phyloP scores from a whole-genome alignment of 2,329 filamentous ascomycete genomes.

The Fusarium pseudoanthophilum region DNA sequence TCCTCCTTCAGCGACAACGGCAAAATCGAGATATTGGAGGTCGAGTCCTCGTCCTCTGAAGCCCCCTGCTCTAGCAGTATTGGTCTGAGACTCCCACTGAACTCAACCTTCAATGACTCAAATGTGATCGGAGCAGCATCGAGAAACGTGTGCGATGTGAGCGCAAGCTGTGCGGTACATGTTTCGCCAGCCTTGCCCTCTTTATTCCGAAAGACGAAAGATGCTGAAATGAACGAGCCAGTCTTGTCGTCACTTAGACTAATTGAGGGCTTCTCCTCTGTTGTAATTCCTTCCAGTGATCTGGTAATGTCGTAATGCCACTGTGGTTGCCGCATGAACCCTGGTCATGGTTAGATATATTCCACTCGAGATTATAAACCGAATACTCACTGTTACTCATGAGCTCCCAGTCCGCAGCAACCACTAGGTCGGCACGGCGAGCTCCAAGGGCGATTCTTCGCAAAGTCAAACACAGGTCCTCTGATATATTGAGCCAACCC shows the following conservation, averaged over 20 bases:
- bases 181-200: slow-evolving; percentile 71
- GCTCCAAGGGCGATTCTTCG: slow-evolving; percentile 65
- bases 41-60: slow-evolving; percentile 9
- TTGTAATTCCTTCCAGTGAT: slow-evolving; percentile 62
- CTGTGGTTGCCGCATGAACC: slow-evolving; percentile 62
- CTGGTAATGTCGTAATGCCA: slow-evolving; percentile 72
- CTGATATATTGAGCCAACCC: slow-evolving; percentile 68
- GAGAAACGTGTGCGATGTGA: slow-evolving; percentile 66
- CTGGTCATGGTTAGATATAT: slow-evolving; percentile 48
- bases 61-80: slow-evolving; percentile 61
- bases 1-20: slow-evolving; percentile 49
- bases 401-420: slow-evolving; percentile 74
- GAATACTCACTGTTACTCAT: slow-evolving; percentile 64
- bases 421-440: slow-evolving; percentile 64
- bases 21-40: slow-evolving; percentile 34
- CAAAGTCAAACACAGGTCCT: slow-evolving; percentile 71
- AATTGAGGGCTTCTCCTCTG: slow-evolving; percentile 60
- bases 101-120: slow-evolving; percentile 63
- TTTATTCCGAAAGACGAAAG: slow-evolving; percentile 67
- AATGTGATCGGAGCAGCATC: slow-evolving; percentile 64
- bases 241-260: slow-evolving; percentile 62
- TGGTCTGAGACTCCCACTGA: slow-evolving; percentile 67
- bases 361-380: not conserved
- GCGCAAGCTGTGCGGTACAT: slow-evolving; percentile 66
- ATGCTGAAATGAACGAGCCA: slow-evolving; percentile 64